A percentile compares a stretch with the other conserved stretches of the same genome.
Evolutionary conservation across 345 rosid species (phyloP).

Genomic region (Clausena lansium): DNA sequence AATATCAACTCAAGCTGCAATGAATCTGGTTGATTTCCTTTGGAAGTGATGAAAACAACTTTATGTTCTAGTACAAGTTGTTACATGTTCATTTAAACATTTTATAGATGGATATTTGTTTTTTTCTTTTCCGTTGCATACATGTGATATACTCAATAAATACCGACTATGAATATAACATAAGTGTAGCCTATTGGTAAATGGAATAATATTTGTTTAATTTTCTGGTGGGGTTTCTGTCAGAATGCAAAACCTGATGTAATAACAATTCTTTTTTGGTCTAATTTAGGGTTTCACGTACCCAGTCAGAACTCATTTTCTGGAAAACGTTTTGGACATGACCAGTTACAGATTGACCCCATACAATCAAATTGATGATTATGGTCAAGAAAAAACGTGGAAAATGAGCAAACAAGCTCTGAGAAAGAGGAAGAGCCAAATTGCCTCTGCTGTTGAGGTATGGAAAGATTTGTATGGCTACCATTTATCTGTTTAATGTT

Average conservation of each 20-base stretch:
- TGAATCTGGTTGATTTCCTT: background rate
- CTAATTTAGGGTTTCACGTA: constrained; percentile 73
- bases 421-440: constrained; percentile 82
- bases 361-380: constrained; percentile 83
- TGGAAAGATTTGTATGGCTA: constrained; percentile 3
- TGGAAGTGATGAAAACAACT: background rate
- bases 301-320: constrained; percentile 68
- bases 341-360: constrained; percentile 71
- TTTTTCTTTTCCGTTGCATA: background rate
- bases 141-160: background rate
- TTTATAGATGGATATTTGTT: background rate
- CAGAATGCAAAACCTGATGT: constrained; percentile 2
- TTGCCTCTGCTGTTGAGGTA: constrained; percentile 89
- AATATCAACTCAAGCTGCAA: background rate
- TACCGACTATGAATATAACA: background rate
- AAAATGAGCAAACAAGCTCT: constrained; percentile 79
- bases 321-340: constrained; percentile 79
- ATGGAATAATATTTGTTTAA: background rate
- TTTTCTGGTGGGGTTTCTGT: background rate
- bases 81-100: background rate
- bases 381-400: constrained; percentile 90
- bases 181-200: background rate
- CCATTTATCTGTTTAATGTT: constrained; percentile 8
- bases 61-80: background rate
- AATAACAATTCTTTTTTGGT: constrained; percentile 16